Evolutionary conservation across 768 basidiomycete genomes (phyloP).

Genomic region (Gyrodon lividus): DNA sequence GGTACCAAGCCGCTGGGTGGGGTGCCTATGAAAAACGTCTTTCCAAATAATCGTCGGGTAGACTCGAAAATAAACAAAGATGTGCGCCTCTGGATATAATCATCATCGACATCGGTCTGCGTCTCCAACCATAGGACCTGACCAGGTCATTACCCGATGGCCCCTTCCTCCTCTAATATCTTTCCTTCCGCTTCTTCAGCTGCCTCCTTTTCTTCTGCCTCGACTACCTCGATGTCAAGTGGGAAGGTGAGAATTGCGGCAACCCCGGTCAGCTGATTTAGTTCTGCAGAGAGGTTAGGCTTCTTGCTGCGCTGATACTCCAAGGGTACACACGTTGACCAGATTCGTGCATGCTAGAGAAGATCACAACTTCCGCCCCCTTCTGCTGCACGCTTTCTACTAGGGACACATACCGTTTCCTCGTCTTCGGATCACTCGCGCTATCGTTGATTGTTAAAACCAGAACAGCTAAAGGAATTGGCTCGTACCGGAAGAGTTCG

Average conservation of each 20-base stretch:
- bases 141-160: constrained; percentile 1
- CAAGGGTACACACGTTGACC: constrained; percentile 77
- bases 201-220: constrained; percentile 85
- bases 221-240: constrained; percentile 91
- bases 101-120: too few relatives aligned
- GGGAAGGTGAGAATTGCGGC: constrained; percentile 97
- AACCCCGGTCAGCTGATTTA: constrained; percentile 94
- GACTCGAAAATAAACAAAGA: neutral
- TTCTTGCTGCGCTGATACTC: neutral
- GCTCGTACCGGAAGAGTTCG: constrained; percentile 78
- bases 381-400: constrained; percentile 88
- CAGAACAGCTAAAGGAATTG: neutral
- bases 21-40: constrained; percentile 74
- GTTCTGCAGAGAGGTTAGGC: constrained; percentile 50
- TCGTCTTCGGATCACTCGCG: constrained; percentile 70
- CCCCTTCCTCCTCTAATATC: constrained; percentile 10
- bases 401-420: constrained; percentile 83
- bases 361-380: constrained; percentile 92
- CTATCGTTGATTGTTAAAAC: constrained; percentile 37
- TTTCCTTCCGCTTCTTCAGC: constrained; percentile 40
- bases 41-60: constrained; percentile 7
- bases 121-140: neutral
- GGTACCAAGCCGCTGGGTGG: constrained; percentile 89
- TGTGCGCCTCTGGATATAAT: neutral
- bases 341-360: constrained; percentile 99